Conservation (phyloP, 352 stramenopile genomes). For the Globisporangium middletonii region DNA sequence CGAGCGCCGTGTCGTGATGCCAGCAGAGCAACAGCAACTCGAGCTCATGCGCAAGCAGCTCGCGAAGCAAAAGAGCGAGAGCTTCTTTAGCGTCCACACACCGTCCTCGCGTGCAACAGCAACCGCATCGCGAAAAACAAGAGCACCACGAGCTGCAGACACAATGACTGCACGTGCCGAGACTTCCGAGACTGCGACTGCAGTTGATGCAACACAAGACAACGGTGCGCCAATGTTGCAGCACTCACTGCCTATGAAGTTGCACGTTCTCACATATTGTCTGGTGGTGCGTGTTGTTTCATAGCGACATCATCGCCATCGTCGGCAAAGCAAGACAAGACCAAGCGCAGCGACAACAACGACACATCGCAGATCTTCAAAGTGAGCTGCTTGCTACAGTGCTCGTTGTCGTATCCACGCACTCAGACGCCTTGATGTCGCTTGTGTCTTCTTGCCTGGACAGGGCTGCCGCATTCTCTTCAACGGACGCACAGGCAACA, state of each 20-base stretch:
- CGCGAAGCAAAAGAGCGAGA: slow-evolving; percentile 25
- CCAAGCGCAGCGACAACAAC: not conserved
- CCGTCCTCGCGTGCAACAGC: not conserved
- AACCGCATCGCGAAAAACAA: too few relatives aligned
- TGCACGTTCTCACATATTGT: too few relatives aligned
- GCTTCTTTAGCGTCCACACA: slow-evolving; percentile 31
- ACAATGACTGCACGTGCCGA: too few relatives aligned
- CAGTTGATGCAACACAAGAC: too few relatives aligned
- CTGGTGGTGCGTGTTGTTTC: too few relatives aligned
- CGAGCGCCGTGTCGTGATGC: slow-evolving; percentile 42
- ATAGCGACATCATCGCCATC: not conserved
- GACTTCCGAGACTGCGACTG: too few relatives aligned
- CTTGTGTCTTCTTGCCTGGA: not conserved
- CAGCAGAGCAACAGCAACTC: slow-evolving; percentile 16
- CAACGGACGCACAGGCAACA: slow-evolving; percentile 74
- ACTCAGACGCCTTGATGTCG: not conserved
- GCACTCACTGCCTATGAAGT: too few relatives aligned
- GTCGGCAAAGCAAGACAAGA: slow-evolving; percentile 1
- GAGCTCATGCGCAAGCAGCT: slow-evolving; percentile 20
- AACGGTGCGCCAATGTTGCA: too few relatives aligned
- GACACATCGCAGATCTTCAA: slow-evolving; percentile 7
- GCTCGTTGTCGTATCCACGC: not conserved
- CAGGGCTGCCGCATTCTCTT: slow-evolving; percentile 78
- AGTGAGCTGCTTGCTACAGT: not conserved
- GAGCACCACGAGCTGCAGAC: too few relatives aligned